Percentiles rank a stretch among this genome's conserved stretches.
Evolutionary conservation across 169 alveolate species (phyloP).

Genomic region (Blepharisma undulans): DNA sequence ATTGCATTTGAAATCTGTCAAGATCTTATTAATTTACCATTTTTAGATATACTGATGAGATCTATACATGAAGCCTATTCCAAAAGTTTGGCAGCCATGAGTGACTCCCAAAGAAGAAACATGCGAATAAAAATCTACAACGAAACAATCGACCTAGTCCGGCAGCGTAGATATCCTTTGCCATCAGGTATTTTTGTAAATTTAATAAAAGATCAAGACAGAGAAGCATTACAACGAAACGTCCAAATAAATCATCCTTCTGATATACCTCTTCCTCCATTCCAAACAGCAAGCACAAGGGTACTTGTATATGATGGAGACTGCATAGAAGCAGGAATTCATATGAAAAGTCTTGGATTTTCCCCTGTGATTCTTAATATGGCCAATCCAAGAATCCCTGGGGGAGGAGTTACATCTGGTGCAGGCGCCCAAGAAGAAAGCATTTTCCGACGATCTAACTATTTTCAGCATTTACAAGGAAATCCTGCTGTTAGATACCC

Average conservation of each 20-base stretch:
- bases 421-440: slow-evolving; percentile 44
- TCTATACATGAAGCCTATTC: neutral
- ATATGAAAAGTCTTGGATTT: neutral
- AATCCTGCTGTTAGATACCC: slow-evolving; percentile 14
- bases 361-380: slow-evolving; percentile 20
- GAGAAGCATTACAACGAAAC: neutral
- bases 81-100: neutral
- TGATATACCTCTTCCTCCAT: neutral
- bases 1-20: too few relatives aligned
- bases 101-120: neutral
- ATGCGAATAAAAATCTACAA: neutral
- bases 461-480: neutral
- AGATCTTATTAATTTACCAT: neutral
- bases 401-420: slow-evolving; percentile 38
- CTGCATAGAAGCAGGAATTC: slow-evolving; percentile 30
- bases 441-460: slow-evolving; percentile 15
- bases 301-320: neutral
- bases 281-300: neutral
- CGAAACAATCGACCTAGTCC: neutral
- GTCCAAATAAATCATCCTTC: neutral
- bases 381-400: slow-evolving; percentile 32
- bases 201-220: neutral
- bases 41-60: neutral
- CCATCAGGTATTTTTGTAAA: neutral
- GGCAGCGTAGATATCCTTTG: neutral